Evolutionary conservation across 768 basidiomycete genomes (phyloP).

Genomic region (Lactarius hengduanensis): DNA sequence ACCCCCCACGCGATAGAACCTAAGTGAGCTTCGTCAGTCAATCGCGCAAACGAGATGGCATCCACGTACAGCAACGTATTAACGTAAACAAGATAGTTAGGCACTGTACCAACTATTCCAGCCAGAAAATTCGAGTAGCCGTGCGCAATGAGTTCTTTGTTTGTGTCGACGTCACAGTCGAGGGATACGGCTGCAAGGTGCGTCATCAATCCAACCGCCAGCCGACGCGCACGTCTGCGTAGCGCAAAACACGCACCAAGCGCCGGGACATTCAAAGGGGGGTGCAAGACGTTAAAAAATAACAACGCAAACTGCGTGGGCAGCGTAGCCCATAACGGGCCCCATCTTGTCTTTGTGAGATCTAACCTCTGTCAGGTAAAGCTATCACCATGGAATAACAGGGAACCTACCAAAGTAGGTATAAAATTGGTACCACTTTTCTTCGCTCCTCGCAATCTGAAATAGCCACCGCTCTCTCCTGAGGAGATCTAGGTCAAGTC

Average conservation of each 20-base stretch:
- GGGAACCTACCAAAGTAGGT: constrained; percentile 63
- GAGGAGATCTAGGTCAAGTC: constrained; percentile 57
- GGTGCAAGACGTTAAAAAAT: constrained; percentile 83
- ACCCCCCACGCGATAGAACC: constrained; percentile 94
- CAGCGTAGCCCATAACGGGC: constrained; percentile 74
- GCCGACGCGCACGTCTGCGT: background rate
- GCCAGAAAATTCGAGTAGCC: constrained; percentile 88
- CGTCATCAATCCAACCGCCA: background rate
- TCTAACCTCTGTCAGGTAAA: constrained; percentile 43
- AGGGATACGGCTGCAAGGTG: constrained; percentile 71
- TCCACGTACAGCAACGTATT: constrained; percentile 51
- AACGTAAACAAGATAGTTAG: constrained; percentile 87
- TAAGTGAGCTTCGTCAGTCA: constrained; percentile 33
- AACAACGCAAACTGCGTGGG: constrained; percentile 94
- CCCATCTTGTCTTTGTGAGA: constrained; percentile 55
- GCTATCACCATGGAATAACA: background rate
- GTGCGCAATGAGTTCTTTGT: constrained; percentile 90
- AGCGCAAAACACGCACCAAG: constrained; percentile 49
- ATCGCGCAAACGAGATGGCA: background rate
- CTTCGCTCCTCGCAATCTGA: constrained; percentile 53
- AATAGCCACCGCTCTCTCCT: constrained; percentile 83
- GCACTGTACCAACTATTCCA: constrained; percentile 80
- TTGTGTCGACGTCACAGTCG: constrained; percentile 84
- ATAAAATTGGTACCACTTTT: constrained; percentile 84
- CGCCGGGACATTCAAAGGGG: constrained; percentile 87